Evolutionary conservation across 139 green algal species (phyloP).

Genomic region (Coelastrella sp.): DNA sequence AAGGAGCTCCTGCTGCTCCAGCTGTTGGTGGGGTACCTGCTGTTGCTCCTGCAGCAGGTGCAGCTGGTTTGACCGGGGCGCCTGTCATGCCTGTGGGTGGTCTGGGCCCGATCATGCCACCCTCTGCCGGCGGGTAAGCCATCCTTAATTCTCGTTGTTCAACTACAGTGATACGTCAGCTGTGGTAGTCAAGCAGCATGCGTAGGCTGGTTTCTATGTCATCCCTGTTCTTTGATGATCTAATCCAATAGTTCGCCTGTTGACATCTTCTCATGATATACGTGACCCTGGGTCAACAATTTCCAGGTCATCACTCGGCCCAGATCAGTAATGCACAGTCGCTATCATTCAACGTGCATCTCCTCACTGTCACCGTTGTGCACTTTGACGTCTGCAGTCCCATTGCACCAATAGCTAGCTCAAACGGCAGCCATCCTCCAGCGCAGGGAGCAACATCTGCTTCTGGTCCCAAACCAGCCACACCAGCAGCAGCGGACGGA

Average conservation of each 20-base stretch:
- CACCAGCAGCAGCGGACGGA: constrained; percentile 29
- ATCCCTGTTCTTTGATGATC: no score
- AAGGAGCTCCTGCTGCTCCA: constrained; percentile 12
- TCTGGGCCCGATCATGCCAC: constrained; percentile 21
- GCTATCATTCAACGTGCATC: no score
- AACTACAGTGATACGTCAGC: no score
- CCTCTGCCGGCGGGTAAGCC: background rate
- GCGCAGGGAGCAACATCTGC: background rate
- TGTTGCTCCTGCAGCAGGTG: background rate
- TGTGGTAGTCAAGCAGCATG: no score
- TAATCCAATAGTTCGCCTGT: no score
- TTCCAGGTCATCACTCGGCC: no score
- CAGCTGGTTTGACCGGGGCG: background rate
- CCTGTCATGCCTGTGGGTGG: background rate
- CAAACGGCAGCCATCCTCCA: constrained; percentile 6
- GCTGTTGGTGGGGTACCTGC: background rate
- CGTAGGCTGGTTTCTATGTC: no score
- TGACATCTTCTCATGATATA: no score
- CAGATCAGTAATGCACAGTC: no score
- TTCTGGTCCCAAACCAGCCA: background rate
- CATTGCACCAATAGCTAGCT: background rate
- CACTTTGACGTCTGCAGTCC: background rate
- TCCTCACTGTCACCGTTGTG: no score
- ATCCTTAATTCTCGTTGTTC: no score
- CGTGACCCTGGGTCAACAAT: no score